A percentile compares a stretch with the other conserved stretches of the same genome.
phyloP scores from a whole-genome alignment of 2,329 filamentous ascomycete species.

The Ambrosiella cleistominuta region DNA sequence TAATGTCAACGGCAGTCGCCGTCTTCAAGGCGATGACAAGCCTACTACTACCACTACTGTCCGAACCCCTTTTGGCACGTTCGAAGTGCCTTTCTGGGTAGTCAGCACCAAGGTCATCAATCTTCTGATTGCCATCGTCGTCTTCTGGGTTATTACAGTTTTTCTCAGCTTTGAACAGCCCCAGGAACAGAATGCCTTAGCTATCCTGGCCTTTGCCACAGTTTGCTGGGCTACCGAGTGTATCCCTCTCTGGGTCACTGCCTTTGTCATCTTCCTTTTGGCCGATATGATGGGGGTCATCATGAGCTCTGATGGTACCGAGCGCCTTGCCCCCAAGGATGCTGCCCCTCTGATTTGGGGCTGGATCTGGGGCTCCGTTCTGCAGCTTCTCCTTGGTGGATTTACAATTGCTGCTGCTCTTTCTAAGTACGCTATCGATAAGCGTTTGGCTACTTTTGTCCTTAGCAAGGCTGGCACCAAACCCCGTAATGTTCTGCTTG shows the following conservation, averaged over 20 bases:
- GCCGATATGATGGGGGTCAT: conserved; percentile 77
- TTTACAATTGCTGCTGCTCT: conserved; percentile 91
- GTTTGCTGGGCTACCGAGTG: conserved; percentile 95
- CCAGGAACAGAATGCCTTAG: conserved; percentile 91
- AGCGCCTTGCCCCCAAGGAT: conserved; percentile 38
- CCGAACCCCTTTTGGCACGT: conserved; percentile 59
- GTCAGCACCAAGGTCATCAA: conserved; percentile 33
- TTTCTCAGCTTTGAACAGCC: conserved; percentile 68
- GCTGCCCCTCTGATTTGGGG: conserved; percentile 76
- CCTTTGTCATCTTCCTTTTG: conserved; percentile 80
- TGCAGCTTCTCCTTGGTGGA: conserved; percentile 90
- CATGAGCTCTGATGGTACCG: conserved; percentile 48
- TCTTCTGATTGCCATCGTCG: conserved; percentile 6
- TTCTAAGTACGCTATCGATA: conserved; percentile 95
- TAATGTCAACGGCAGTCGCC: conserved; percentile 46
- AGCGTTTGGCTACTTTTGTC: conserved; percentile 89
- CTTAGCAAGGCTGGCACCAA: conserved; percentile 89
- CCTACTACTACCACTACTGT: conserved; percentile 47
- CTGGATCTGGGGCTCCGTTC: conserved; percentile 98
- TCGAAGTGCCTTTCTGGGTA: conserved; percentile 65
- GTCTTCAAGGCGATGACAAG: conserved; percentile 64
- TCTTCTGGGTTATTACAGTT: conserved; percentile 59
- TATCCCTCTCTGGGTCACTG: conserved; percentile 93
- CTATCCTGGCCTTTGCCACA: conserved; percentile 84
- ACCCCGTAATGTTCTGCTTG: conserved; percentile 76